Conservation (phyloP, 768 basidiomycete species). For the Mycena alexandri region DNA sequence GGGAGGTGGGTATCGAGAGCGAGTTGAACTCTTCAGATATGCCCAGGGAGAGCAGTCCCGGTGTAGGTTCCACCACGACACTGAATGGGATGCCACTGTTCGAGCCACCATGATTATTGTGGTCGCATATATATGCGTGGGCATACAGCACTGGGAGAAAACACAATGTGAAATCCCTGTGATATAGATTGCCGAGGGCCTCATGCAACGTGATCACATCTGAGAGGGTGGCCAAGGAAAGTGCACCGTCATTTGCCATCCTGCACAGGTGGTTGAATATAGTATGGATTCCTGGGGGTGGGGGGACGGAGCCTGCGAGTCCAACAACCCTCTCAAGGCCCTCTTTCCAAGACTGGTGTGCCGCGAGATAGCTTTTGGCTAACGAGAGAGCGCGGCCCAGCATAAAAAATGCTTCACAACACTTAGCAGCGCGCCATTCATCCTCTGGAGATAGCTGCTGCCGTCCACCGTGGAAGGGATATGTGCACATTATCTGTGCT, state of each 20-base stretch:
- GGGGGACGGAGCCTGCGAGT: not conserved
- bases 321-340: not conserved
- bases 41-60: no score
- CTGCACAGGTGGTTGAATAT: constrained; percentile 5
- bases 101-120: not conserved
- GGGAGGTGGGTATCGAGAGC: no score
- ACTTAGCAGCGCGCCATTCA: constrained; percentile 18
- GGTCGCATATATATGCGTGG: constrained; percentile 2
- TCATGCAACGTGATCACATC: constrained; percentile 7
- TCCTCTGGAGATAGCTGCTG: constrained; percentile 3
- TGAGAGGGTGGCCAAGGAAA: constrained; percentile 9
- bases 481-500: not conserved
- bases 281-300: not conserved
- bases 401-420: constrained; percentile 12
- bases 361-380: not conserved
- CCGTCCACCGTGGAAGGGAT: not conserved
- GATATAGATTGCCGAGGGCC: not conserved
- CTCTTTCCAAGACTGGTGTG: constrained; percentile 4
- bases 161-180: not conserved
- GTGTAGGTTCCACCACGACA: no score
- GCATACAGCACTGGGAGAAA: constrained; percentile 21
- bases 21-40: no score
- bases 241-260: not conserved
- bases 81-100: no score
- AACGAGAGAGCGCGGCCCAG: not conserved